These are phyloP conservation scores for Dalbergia cultrata DNA, from an alignment of 306 rosid species.

Conservation along the genomic window DNA sequence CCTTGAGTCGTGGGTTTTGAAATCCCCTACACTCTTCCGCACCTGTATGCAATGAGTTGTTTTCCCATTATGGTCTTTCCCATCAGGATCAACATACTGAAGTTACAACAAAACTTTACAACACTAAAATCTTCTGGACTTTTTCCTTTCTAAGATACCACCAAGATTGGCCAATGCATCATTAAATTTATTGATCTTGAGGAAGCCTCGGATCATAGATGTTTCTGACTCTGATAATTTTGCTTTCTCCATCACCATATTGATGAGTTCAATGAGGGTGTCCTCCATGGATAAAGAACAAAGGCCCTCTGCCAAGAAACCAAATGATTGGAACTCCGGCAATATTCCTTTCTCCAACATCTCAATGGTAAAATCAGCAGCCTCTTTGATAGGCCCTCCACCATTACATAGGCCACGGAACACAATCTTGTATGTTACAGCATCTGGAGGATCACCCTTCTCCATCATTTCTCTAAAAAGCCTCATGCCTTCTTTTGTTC, in stretches of 20 bases:
- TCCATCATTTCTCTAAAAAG: conserved; percentile 91
- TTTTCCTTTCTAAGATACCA: conserved; percentile 68
- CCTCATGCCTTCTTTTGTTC: conserved; percentile 84
- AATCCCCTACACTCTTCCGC: conserved; percentile 24
- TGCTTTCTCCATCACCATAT: conserved; percentile 79
- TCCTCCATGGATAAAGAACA: conserved; percentile 84
- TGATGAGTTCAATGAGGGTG: conserved; percentile 72
- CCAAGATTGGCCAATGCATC: conserved; percentile 87
- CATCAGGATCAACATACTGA: conserved; percentile 30
- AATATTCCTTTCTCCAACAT: conserved; percentile 76
- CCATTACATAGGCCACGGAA: conserved; percentile 92
- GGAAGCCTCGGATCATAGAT: conserved; percentile 76
- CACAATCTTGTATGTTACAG: conserved; percentile 73
- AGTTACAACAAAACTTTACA: conserved; percentile 35
- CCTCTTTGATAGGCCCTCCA: conserved; percentile 89
- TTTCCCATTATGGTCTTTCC: conserved; percentile 17
- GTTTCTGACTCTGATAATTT: conserved; percentile 64
- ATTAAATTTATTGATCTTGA: conserved; percentile 75
- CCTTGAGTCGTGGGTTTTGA: conserved; percentile 23
- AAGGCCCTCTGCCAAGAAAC: conserved; percentile 88
- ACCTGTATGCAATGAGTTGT: conserved; percentile 5
- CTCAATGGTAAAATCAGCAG: conserved; percentile 82
- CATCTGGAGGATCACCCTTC: conserved; percentile 83
- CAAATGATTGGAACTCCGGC: conserved; percentile 77
- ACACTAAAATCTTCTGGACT: conserved; percentile 57